Base-by-base conservation (phyloP, 2,329 filamentous ascomycete genomes). In the Penicillium sp. region DNA sequence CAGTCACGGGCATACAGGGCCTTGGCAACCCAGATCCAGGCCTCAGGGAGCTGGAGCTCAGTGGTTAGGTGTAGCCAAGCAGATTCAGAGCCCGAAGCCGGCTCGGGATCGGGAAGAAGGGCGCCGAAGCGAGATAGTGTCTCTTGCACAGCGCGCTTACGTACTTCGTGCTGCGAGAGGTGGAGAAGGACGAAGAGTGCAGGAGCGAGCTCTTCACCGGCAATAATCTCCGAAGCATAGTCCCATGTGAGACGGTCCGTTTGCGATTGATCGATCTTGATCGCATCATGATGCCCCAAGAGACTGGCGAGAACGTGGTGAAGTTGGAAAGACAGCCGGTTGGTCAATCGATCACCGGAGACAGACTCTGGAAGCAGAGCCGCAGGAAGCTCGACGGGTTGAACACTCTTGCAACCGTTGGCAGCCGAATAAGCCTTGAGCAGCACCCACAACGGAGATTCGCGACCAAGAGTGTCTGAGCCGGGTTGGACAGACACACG, bases 11-110 rank as follows among this genome's bases (percentile, higher is more conserved):
- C 89, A 67, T 86, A 85, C 11, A 91, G 76, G 10, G 90, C 90
- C 63, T 90, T 87, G 14, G 93, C 88, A 49, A 88, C 81, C 82
- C 87, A 95, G 41, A 97, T 77, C 89, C 91, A 95, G 3, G 78
- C 68, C 1, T 77, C 69, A 0, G 91, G 89, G 34, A 97, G 80
- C 52, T 81, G 79, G 43, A 90, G 79, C 26, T 80, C 81, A 36
- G 77, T 72, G 0, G 78, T 78, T 18, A 93, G 73, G 11, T 78
- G 76, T 9, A 69, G 72, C 67, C 83, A 88, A 43, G 69, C 76
- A 70, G 63, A 51, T 66, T 59, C 16, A 63, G 24, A 6, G 26
- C 54, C 3, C 59, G 68, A 61, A 5, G 78, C 76, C 7, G 76
- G 73, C 40, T 83, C 77, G 3, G 77, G 72, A 6, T 83, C 79